Evolutionary conservation across 257 asterid species (phyloP).

Genomic region (Solanum rostratum): DNA sequence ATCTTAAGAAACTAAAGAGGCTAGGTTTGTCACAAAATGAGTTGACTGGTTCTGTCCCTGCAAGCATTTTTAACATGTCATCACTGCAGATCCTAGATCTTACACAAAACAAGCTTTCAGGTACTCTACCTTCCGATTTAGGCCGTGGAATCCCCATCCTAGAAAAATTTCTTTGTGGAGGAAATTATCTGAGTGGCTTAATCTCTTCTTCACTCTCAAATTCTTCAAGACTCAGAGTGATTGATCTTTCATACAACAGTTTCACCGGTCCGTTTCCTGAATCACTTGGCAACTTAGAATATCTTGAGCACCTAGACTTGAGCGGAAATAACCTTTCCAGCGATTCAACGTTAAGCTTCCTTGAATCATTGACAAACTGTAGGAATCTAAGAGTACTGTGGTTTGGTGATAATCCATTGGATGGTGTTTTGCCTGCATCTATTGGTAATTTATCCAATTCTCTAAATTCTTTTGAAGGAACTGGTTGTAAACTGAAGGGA

Average conservation of each 20-base stretch:
- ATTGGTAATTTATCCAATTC: not conserved
- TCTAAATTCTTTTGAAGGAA: not conserved
- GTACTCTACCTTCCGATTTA: conserved; percentile 8
- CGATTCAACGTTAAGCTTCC: not conserved
- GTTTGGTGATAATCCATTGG: not conserved
- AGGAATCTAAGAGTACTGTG: not conserved
- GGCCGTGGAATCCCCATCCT: conserved; percentile 3
- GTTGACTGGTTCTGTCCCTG: not conserved
- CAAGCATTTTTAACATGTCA: conserved; percentile 18
- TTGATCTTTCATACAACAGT: not conserved
- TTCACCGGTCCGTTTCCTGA: conserved; percentile 11
- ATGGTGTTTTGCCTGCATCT: not conserved
- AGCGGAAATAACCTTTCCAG: not conserved
- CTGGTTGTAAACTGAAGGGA: not conserved
- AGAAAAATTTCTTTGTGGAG: not conserved
- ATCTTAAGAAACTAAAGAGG: not conserved
- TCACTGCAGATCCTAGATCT: not conserved
- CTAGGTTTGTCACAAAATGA: not conserved
- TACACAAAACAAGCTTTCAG: not conserved
- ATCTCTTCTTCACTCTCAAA: conserved; percentile 14
- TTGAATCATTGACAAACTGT: not conserved
- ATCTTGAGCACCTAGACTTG: not conserved
- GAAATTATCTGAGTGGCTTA: not conserved
- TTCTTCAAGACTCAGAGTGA: not conserved
- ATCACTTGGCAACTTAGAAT: conserved; percentile 2